Evolutionary conservation across 805 yeast genomes (phyloP), one percentile per base, ranked within the genome.

Genomic region (Yamadazyma kitorensis): DNA sequence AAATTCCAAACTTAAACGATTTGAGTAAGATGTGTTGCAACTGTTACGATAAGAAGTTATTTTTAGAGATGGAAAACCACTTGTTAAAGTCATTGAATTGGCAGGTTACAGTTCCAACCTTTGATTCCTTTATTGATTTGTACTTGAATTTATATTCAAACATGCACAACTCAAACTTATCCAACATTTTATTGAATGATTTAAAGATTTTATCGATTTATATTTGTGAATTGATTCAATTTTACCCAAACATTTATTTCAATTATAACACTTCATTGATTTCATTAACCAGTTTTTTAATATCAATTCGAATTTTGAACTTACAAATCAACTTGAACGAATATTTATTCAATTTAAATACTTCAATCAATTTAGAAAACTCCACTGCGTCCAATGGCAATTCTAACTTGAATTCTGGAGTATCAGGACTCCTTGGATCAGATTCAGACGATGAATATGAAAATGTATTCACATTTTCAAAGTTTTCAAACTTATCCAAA

Each of bases 31-130:
- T 76, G 55, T 77, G 82, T 54, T 76, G 79, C 54, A 68, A 74
- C 43, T 73, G 75, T 50, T 78, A 76, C 55, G 68, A 75, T 33
- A 72, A 69, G 43, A 66, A 70, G 43, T 62, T 75, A 40, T 77
- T 83, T 50, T 60, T 78, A 38, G 79, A 78, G 49, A 78, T 82
- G 78, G 94, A 84, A 53, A 68, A 78, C 38, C 81, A 80, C 47
- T 69, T 84, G 27, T 62, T 83, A 37, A 76, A 74, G 48, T 67
- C 78, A 4, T 61, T 84, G 41, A 65, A 76, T 36, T 84, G 91
- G 91, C 68, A 74, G 43, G 61, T 82, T 23, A 70, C 76, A 32
- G 62, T 71, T 21, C 77, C 86, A 16, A 78, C 85, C 3, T 72
- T 76, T 45, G 88, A 82, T 54, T 61, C 73, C 9, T 79, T 79